Evolutionary conservation across 768 basidiomycete species (phyloP), one percentile per base, ranked within the genome.

Genomic region (Pluteus cervinus): DNA sequence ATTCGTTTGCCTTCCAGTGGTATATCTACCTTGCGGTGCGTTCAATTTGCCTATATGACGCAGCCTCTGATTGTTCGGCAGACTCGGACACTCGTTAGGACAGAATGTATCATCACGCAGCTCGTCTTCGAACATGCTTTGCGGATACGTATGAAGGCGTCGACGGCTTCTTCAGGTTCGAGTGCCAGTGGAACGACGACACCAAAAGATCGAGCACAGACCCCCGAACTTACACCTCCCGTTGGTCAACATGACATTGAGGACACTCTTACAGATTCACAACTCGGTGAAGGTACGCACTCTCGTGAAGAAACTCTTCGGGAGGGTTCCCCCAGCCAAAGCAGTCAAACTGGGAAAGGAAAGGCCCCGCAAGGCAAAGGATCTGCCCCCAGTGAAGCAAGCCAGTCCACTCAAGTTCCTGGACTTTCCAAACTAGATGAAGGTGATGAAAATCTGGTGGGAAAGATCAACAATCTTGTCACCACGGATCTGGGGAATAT

Each of bases 401-500:
- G n/a, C n/a, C n/a, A n/a, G n/a, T n/a, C n/a, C n/a, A n/a, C n/a
- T n/a, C n/a, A n/a, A n/a, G n/a, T n/a, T n/a, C n/a, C n/a, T 37
- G n/a, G n/a, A n/a, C n/a, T n/a, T n/a, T n/a, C n/a, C n/a, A n/a
- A n/a, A n/a, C n/a, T n/a, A n/a, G n/a, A n/a, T n/a, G n/a, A n/a
- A 46, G 4, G 45, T 41, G 37, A 57, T 10, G 61, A 58, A 23
- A 80, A 81, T 48, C 57, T 86, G 7, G 70, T 81, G 22, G 86
- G 87, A 18, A 82, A 76, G 50, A 81, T 90, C 52, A 87, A 83
- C 54, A 87, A 86, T 37, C 62, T 87, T 5, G 73, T 86, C 37
- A 78, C 84, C 4, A 79, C 80, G 3, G 86, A 89, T 58, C 37
- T 71, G 41, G 50, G 46, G 15, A 61, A 59, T 37, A 69, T 73